These are phyloP conservation scores for Cucurbita pepo DNA, from an alignment of 306 rosid species.

Conservation along the genomic window DNA sequence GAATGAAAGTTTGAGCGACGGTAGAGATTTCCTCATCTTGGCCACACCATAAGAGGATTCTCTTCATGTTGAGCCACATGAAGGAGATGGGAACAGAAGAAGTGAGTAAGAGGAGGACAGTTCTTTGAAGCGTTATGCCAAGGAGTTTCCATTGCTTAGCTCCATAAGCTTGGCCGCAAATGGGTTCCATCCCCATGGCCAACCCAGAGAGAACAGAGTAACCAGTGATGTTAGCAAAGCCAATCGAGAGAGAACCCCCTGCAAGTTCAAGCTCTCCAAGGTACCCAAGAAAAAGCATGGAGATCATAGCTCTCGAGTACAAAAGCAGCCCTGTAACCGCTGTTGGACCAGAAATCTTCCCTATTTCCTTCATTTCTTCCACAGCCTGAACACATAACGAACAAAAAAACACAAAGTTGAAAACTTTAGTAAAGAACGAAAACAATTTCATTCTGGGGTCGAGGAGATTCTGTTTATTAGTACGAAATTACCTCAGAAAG, in stretches of 20 bases:
- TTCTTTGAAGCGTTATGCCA: constrained; percentile 68
- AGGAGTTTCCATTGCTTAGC: constrained; percentile 69
- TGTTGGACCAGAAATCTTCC: constrained; percentile 76
- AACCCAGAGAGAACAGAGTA: constrained; percentile 90
- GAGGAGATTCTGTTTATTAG: background rate
- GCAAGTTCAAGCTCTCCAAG: constrained; percentile 88
- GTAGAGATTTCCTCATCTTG: constrained; percentile 68
- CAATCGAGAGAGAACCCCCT: constrained; percentile 85
- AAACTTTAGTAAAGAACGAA: too few species aligned
- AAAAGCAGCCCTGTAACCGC: constrained; percentile 55
- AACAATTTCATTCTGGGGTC: background rate
- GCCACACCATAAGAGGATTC: constrained; percentile 61
- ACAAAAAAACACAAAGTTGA: background rate
- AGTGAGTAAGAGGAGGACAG: constrained; percentile 62
- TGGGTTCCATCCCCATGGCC: constrained; percentile 99
- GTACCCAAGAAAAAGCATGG: constrained; percentile 84
- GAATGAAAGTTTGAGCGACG: constrained; percentile 58
- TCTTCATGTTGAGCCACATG: constrained; percentile 70
- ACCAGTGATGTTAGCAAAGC: constrained; percentile 93
- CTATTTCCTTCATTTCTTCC: constrained; percentile 67
- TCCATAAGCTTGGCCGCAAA: constrained; percentile 89
- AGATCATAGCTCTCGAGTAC: constrained; percentile 87
- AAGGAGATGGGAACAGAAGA: constrained; percentile 67
- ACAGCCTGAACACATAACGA: constrained; percentile 28
- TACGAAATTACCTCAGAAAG: constrained; percentile 44